Evolutionary conservation across 768 basidiomycete genomes (phyloP).

Genomic region (Leucocoprinus sp.): DNA sequence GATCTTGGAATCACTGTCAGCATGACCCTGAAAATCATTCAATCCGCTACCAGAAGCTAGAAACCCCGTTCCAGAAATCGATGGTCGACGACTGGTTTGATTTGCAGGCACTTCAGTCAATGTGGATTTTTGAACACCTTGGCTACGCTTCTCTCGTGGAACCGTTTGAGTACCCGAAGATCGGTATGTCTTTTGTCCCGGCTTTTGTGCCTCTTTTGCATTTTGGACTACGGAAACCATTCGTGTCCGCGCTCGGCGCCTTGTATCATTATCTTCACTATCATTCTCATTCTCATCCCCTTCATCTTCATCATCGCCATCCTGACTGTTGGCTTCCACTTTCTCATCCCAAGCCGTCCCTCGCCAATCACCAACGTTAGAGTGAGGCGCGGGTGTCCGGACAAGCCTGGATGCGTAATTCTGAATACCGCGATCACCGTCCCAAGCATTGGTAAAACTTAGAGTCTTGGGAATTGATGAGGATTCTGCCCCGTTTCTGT

Average conservation of each 20-base stretch:
- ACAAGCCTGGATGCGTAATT: constrained; percentile 59
- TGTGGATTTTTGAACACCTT: constrained; percentile 51
- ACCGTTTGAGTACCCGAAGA: constrained; percentile 68
- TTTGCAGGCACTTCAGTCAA: constrained; percentile 12
- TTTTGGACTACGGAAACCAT: constrained; percentile 24
- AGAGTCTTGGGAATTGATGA: constrained; percentile 45
- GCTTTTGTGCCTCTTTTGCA: constrained; percentile 31
- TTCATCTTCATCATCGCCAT: constrained; percentile 78
- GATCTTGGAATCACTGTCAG: not conserved
- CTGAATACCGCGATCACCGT: constrained; percentile 71
- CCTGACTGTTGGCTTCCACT: constrained; percentile 63
- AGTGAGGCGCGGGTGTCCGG: constrained; percentile 35
- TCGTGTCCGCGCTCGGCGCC: constrained; percentile 26
- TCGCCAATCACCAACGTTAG: constrained; percentile 31
- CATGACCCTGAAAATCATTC: not conserved
- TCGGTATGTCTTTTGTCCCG: constrained; percentile 41
- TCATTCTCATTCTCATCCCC: constrained; percentile 42
- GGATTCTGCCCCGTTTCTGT: constrained; percentile 21
- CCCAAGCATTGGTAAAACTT: constrained; percentile 79
- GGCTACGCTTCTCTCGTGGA: constrained; percentile 41
- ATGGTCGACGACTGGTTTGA: constrained; percentile 11
- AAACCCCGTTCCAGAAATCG: constrained; percentile 14
- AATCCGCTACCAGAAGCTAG: not conserved
- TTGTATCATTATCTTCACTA: constrained; percentile 17
- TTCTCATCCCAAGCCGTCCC: constrained; percentile 43